A percentile compares a stretch with the other conserved stretches of the same genome.
Conservation (phyloP, 2,329 filamentous ascomycete genomes). For the Tolypocladium album region DNA sequence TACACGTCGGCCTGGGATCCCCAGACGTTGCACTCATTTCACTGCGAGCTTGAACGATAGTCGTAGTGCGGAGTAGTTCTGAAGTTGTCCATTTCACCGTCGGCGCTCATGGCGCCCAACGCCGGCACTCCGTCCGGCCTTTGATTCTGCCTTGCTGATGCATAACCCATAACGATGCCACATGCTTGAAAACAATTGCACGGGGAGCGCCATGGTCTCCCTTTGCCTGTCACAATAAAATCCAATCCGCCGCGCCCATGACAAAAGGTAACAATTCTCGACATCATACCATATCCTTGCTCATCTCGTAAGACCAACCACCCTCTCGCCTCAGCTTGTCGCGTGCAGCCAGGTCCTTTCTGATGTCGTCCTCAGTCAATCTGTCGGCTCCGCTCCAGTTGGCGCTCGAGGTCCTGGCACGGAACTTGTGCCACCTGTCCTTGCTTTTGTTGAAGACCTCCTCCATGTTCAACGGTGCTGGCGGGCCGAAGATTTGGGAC, state of each 20-base stretch:
- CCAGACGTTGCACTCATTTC: background rate
- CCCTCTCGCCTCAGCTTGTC: constrained; percentile 74
- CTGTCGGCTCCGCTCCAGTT: constrained; percentile 81
- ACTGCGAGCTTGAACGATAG: background rate
- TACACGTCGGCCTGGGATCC: too few relatives aligned
- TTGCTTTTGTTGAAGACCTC: constrained; percentile 90
- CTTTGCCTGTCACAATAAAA: background rate
- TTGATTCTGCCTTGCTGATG: background rate
- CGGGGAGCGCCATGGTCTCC: background rate
- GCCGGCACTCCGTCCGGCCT: background rate
- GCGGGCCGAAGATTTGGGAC: constrained; percentile 76
- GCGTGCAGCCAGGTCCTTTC: constrained; percentile 66
- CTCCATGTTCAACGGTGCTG: constrained; percentile 84
- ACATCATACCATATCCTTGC: constrained; percentile 32
- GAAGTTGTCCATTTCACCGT: background rate
- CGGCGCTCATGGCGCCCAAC: background rate
- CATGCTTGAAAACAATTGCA: background rate
- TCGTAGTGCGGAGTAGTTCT: background rate
- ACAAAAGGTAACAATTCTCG: background rate
- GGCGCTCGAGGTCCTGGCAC: constrained; percentile 83
- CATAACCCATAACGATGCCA: background rate
- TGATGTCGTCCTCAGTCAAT: constrained; percentile 80
- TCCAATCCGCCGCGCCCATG: background rate
- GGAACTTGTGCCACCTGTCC: constrained; percentile 76
- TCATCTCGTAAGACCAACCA: constrained; percentile 66